Percentiles rank a stretch among this genome's conserved stretches.
Conservation (phyloP, 2,329 filamentous ascomycete genomes). For the Dryadomyces quercus-mongolicae region DNA sequence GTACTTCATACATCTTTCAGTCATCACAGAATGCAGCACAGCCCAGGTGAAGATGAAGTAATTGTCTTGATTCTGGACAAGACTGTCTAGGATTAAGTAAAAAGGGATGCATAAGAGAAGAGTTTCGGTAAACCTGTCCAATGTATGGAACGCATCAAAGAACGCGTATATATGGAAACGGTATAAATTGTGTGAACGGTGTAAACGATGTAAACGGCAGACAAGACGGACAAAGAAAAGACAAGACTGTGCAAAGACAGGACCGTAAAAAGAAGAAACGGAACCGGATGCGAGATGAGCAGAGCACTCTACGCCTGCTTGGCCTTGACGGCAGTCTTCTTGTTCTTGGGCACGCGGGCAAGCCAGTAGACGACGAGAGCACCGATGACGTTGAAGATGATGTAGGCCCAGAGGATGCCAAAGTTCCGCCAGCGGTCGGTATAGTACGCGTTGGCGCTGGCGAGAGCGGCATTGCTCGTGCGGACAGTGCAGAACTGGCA, state of each 20-base stretch:
- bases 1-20: too few relatives aligned
- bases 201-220: not conserved
- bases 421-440: constrained; percentile 56
- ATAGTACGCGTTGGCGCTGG: constrained; percentile 38
- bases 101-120: too few relatives aligned
- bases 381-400: constrained; percentile 37
- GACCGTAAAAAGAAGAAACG: too few relatives aligned
- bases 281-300: too few relatives aligned
- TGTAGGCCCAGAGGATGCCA: constrained; percentile 43
- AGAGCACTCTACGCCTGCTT: constrained; percentile 11
- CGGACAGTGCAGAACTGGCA: constrained; percentile 45
- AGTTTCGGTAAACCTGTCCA: too few relatives aligned
- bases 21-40: too few relatives aligned
- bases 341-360: constrained; percentile 15
- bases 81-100: too few relatives aligned
- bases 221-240: not conserved
- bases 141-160: too few relatives aligned
- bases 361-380: constrained; percentile 24
- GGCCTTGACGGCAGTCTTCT: constrained; percentile 11
- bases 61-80: too few relatives aligned
- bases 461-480: constrained; percentile 40
- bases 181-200: too few relatives aligned
- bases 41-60: too few relatives aligned
- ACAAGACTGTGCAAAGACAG: not conserved
- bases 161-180: not conserved